Conservation (phyloP, 331 rosid genomes). For the Prunus yedoensis region DNA sequence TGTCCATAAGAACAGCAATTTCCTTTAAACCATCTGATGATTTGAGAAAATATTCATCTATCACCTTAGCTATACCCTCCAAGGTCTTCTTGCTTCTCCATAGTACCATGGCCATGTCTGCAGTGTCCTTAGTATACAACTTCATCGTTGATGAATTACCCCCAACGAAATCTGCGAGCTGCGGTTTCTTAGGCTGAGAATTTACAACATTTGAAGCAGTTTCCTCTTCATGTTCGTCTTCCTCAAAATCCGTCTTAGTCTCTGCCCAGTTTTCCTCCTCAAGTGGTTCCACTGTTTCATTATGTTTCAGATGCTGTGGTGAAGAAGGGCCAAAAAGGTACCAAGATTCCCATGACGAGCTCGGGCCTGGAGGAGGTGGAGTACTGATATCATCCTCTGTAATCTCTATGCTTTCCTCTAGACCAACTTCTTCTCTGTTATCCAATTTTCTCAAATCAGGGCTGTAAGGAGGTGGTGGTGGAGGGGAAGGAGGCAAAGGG, state of each 20-base stretch:
- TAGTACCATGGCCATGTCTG: constrained; percentile 30
- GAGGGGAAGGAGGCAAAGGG: constrained; percentile 54
- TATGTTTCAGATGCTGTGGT: constrained; percentile 10
- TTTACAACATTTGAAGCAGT: constrained; percentile 32
- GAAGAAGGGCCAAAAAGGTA: constrained; percentile 26
- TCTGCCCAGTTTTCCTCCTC: constrained; percentile 82
- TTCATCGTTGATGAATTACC: constrained; percentile 40
- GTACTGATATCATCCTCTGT: constrained; percentile 28
- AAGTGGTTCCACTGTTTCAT: constrained; percentile 40
- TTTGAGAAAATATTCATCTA: constrained; percentile 83
- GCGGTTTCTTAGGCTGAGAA: constrained; percentile 44
- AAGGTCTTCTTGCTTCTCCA: constrained; percentile 58
- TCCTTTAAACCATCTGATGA: constrained; percentile 73
- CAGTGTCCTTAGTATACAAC: constrained; percentile 37
- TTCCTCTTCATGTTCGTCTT: constrained; percentile 58
- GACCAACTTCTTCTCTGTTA: constrained; percentile 23
- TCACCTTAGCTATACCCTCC: constrained; percentile 62
- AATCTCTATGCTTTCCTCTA: constrained; percentile 39
- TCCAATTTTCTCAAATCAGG: constrained; percentile 43
- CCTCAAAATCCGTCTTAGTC: constrained; percentile 65
- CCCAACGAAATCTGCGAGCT: constrained; percentile 28
- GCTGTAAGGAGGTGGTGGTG: constrained; percentile 69
- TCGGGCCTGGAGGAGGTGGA: constrained; percentile 22
- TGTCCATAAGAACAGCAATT: constrained; percentile 76
- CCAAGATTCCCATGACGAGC: constrained; percentile 29